A percentile compares a stretch with the other conserved stretches of the same genome.
These are phyloP conservation scores for Chlorophyllum brunneum DNA, from an alignment of 768 basidiomycete species.

Conservation along the genomic window DNA sequence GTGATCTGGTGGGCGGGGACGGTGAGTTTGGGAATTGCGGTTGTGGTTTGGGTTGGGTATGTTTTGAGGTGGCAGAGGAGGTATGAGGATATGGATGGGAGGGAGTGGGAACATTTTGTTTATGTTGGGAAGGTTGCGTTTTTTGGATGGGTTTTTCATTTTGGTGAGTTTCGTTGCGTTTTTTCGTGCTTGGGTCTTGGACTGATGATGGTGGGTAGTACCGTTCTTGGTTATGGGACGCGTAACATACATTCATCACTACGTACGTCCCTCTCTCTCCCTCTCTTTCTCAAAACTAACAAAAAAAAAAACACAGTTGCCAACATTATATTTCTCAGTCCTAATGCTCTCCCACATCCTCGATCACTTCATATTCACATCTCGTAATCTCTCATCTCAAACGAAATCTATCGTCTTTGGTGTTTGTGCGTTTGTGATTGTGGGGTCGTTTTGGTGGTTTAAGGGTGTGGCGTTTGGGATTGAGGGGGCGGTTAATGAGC, in stretches of 20 bases:
- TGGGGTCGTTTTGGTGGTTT: conserved; percentile 96
- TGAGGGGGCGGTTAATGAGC: conserved; percentile 78
- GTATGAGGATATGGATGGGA: conserved; percentile 90
- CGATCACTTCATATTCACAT: conserved; percentile 90
- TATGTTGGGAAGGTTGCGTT: conserved; percentile 91
- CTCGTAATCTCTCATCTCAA: conserved; percentile 52
- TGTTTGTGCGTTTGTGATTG: conserved; percentile 50
- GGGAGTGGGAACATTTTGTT: conserved; percentile 92
- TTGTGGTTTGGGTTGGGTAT: conserved; percentile 60
- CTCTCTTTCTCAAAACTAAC: background rate
- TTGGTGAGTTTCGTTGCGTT: conserved; percentile 44
- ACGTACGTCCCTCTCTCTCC: conserved; percentile 58
- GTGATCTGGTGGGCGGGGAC: conserved; percentile 87
- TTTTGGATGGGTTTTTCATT: conserved; percentile 91
- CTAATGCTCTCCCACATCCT: conserved; percentile 87
- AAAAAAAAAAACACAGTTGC: conserved; percentile 50
- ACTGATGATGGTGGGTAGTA: conserved; percentile 39
- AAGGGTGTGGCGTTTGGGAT: conserved; percentile 86
- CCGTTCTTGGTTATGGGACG: conserved; percentile 99
- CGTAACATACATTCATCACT: conserved; percentile 95
- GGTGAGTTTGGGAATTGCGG: conserved; percentile 54
- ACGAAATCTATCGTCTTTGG: conserved; percentile 76
- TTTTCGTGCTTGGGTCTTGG: background rate
- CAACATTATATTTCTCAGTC: conserved; percentile 95
- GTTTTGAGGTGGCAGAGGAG: conserved; percentile 81